phyloP scores from a whole-genome alignment of 1,284 basidiomycete species.

The Rhodotorula sp. region DNA sequence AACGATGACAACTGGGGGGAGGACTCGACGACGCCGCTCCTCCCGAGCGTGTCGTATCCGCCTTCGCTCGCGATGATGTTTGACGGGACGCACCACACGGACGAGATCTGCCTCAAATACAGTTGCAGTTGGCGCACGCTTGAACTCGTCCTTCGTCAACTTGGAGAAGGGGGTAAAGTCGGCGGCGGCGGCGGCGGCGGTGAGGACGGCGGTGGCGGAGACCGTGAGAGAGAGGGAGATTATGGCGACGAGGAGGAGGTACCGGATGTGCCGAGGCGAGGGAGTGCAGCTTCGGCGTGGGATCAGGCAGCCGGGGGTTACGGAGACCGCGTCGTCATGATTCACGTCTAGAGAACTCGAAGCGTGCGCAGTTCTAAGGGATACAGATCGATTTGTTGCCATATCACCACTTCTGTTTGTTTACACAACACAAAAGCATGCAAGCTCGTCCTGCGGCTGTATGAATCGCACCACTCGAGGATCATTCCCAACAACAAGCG shows the following conservation, averaged over 20 bases:
- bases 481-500: no score
- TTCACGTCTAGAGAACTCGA: constrained; percentile 15
- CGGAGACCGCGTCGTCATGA: constrained; percentile 27
- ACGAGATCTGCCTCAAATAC: constrained; percentile 42
- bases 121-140: constrained; percentile 27
- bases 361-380: background rate
- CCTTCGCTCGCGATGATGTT: constrained; percentile 34
- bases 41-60: constrained; percentile 28
- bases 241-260: background rate
- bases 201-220: background rate
- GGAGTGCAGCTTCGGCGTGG: background rate
- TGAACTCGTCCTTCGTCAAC: constrained; percentile 23
- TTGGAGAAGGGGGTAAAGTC: constrained; percentile 11
- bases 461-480: no score
- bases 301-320: constrained; percentile 7
- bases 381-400: background rate
- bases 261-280: background rate
- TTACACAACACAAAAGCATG: background rate
- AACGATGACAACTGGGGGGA: background rate
- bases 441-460: background rate
- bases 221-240: background rate
- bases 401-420: background rate
- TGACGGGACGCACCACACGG: constrained; percentile 42
- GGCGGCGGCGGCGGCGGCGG: background rate
- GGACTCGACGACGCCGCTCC: background rate